A percentile compares a stretch with the other conserved stretches of the same genome.
phyloP scores from a whole-genome alignment of 2,329 filamentous ascomycete genomes.

The Hymenoscyphus scutula region DNA sequence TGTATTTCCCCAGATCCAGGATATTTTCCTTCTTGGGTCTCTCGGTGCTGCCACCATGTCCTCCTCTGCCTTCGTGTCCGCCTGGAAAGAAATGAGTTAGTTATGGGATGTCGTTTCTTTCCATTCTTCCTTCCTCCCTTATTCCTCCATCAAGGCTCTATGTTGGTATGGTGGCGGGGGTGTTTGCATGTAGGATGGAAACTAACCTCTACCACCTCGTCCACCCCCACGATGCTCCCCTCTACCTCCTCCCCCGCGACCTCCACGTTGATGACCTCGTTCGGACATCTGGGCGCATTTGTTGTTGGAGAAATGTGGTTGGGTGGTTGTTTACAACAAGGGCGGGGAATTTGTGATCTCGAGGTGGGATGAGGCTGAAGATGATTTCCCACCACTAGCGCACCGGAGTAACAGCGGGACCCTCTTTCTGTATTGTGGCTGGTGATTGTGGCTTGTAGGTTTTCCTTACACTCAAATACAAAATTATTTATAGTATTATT shows the following conservation, averaged over 20 bases:
- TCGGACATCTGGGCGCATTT: slow-evolving; percentile 27
- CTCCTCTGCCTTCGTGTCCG: slow-evolving; percentile 44
- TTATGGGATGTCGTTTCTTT: too few species aligned
- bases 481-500: too few species aligned
- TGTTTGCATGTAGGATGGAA: neutral
- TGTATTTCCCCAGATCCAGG: slow-evolving; percentile 89
- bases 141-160: too few species aligned
- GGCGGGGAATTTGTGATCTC: neutral
- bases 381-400: neutral
- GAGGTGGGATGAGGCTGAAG: slow-evolving; percentile 13
- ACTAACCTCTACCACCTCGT: slow-evolving; percentile 25
- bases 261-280: slow-evolving; percentile 30
- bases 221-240: slow-evolving; percentile 15
- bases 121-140: too few species aligned
- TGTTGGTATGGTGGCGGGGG: neutral
- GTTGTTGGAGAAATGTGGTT: slow-evolving; percentile 3
- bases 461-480: too few species aligned
- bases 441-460: neutral
- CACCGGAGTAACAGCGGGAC: neutral
- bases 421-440: neutral
- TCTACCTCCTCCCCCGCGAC: slow-evolving; percentile 24
- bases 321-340: neutral
- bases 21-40: slow-evolving; percentile 98
- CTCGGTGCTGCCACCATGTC: slow-evolving; percentile 55
- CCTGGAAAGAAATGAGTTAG: slow-evolving; percentile 19